Conservation (phyloP, 2,329 filamentous ascomycete genomes). For the Fusarium duplospermum region DNA sequence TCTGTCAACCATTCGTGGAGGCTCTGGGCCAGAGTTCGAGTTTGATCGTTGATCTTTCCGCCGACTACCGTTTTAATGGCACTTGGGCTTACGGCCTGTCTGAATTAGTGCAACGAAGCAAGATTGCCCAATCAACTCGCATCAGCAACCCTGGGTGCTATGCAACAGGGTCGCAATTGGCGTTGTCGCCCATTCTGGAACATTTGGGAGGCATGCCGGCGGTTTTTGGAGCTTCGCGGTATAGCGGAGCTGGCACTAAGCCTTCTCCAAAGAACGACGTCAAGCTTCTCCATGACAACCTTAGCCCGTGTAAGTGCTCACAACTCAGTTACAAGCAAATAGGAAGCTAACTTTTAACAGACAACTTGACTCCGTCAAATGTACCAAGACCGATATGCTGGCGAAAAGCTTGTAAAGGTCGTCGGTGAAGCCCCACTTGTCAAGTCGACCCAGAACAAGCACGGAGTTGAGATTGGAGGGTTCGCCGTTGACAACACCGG, state of each 20-base stretch:
- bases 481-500: slow-evolving; percentile 91
- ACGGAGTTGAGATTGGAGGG: slow-evolving; percentile 92
- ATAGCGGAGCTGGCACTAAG: slow-evolving; percentile 80
- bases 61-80: slow-evolving; percentile 89
- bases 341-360: slow-evolving; percentile 36
- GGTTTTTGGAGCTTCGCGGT: slow-evolving; percentile 91
- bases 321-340: background rate
- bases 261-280: slow-evolving; percentile 94
- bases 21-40: slow-evolving; percentile 75
- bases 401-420: slow-evolving; percentile 94
- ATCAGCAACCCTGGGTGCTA: slow-evolving; percentile 97
- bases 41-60: slow-evolving; percentile 93
- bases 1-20: slow-evolving; percentile 93
- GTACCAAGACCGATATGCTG: slow-evolving; percentile 96
- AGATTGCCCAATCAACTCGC: slow-evolving; percentile 81
- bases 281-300: slow-evolving; percentile 82
- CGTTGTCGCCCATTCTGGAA: slow-evolving; percentile 83
- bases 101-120: slow-evolving; percentile 81
- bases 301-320: slow-evolving; percentile 76
- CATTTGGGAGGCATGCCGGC: slow-evolving; percentile 82
- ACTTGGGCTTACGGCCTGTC: slow-evolving; percentile 54
- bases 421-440: slow-evolving; percentile 82
- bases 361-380: slow-evolving; percentile 76
- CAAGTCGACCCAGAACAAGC: slow-evolving; percentile 84
- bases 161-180: slow-evolving; percentile 91